Evolutionary conservation across 1,139 yeast genomes (phyloP), one percentile per base, ranked within the genome.

Genomic region (Yamadazyma kanchanaburiensis): DNA sequence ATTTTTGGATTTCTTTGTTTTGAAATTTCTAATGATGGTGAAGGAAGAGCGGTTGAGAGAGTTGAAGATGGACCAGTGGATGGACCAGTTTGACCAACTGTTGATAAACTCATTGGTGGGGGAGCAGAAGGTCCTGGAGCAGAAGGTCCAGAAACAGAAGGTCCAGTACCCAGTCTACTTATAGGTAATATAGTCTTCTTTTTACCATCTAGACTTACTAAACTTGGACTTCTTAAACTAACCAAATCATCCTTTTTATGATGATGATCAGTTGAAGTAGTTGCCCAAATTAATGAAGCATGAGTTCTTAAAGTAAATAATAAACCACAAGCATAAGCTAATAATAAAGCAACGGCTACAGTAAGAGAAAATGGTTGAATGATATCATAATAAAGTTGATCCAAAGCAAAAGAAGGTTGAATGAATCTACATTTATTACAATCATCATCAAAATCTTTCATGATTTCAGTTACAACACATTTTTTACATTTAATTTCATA

Each of bases 261-360:
- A 17, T 38, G 44, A 32, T 66, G 73, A 32, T 67, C 72, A n/a
- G 34, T 22, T 5, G 40, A 29, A 2, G 65, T 59, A 10, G 73
- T 76, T 30, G 89, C 87, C 99, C 98, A 94, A 42, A 91, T 94
- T 57, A 88, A 68, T 1, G 95, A 91, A 0, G 98, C 98, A 56
- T 91, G 99, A 0, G 98, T 91, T 46, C 95, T 74, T 48, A 91
- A 70, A 0, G 99, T 91, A 55, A 91, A 91, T 74, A 87, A 81
- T 30, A 91, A 64, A 1, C 98, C 97, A 56, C 89, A 81, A n/a
- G 78, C 73, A 51, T 91, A 91, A 0, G 96, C 91, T 11, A 85
- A 61, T 50, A 89, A 87, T 30, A 91, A 68, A 6, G 88, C 77
- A 19, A 81, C 45, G 0, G 95, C 95, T 51, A 95, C 91, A 24